Conservation (phyloP, 2,329 filamentous ascomycete genomes). For the Aureobasidium sp. region DNA sequence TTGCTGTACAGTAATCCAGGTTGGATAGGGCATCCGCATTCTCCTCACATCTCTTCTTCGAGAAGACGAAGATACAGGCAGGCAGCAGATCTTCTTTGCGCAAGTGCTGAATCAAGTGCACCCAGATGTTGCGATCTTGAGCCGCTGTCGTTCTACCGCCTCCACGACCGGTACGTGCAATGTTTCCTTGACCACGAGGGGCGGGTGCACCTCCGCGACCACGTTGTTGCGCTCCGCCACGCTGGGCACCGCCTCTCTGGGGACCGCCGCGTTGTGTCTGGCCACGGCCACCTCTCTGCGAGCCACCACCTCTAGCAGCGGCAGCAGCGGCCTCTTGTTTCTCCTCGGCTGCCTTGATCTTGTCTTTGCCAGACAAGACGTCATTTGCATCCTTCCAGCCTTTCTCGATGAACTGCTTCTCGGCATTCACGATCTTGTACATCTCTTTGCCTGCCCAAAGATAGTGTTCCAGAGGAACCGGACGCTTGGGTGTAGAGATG, state of each 20-base stretch:
- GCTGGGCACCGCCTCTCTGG: conserved; percentile 37
- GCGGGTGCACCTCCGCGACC: conserved; percentile 44
- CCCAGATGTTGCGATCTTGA: conserved; percentile 95
- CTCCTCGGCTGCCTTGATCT: conserved; percentile 48
- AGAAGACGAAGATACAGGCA: conserved; percentile 97
- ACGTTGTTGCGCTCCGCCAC: conserved; percentile 43
- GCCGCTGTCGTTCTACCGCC: conserved; percentile 82
- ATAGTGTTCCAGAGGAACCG: conserved; percentile 91
- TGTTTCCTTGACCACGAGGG: conserved; percentile 64
- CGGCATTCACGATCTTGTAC: conserved; percentile 86
- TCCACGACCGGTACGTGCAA: conserved; percentile 77
- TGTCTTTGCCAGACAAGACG: conserved; percentile 73
- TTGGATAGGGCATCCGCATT: conserved; percentile 94
- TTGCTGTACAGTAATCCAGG: conserved; percentile 85
- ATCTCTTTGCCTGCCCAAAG: conserved; percentile 91
- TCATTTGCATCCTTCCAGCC: conserved; percentile 94
- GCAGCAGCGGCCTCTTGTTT: conserved; percentile 40
- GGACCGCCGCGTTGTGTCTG: conserved; percentile 44
- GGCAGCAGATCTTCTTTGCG: conserved; percentile 81
- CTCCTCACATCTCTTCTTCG: conserved; percentile 94
- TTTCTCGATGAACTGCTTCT: conserved; percentile 83
- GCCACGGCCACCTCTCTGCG: conserved; percentile 41
- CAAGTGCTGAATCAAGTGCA: conserved; percentile 85
- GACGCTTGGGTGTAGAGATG: conserved; percentile 92
- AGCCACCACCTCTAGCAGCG: conserved; percentile 42